Conservation (phyloP, 306 rosid genomes). For the Vachellia collinsii region DNA sequence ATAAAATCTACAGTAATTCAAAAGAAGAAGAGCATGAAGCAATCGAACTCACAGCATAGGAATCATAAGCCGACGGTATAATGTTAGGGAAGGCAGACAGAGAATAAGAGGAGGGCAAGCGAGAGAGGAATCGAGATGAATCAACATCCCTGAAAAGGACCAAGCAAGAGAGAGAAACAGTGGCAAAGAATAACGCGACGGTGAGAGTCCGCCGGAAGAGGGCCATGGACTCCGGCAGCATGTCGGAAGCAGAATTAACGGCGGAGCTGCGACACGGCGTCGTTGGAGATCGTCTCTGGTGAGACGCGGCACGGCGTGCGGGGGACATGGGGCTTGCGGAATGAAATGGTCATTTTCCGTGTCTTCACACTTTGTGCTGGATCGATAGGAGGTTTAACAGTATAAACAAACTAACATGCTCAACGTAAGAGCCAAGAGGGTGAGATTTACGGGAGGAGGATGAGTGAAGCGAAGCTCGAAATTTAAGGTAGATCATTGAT, state of each 20-base stretch:
- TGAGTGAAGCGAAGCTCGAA: background rate
- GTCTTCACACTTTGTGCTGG: background rate
- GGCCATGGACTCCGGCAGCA: conserved; percentile 40
- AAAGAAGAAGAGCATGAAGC: conserved; percentile 14
- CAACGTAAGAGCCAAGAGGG: background rate
- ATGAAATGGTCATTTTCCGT: conserved; percentile 18
- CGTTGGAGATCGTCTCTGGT: conserved; percentile 9
- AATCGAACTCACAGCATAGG: conserved; percentile 49
- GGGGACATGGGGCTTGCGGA: conserved; percentile 2
- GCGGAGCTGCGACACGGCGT: background rate
- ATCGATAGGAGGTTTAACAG: background rate
- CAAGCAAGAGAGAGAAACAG: conserved; percentile 57
- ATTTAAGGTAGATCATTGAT: conserved; percentile 40
- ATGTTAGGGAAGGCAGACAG: conserved; percentile 37
- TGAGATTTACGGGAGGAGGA: background rate
- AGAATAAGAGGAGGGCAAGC: conserved; percentile 46
- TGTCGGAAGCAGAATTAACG: conserved; percentile 38
- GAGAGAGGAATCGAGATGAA: conserved; percentile 52
- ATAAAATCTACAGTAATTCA: background rate
- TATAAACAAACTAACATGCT: background rate
- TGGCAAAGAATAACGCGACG: conserved; percentile 47
- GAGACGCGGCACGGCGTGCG: conserved; percentile 7
- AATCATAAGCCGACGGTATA: conserved; percentile 40
- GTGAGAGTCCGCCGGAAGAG: conserved; percentile 41
- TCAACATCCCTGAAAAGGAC: conserved; percentile 51